Conservation (phyloP, 306 rosid genomes). For the Vigna unguiculata region DNA sequence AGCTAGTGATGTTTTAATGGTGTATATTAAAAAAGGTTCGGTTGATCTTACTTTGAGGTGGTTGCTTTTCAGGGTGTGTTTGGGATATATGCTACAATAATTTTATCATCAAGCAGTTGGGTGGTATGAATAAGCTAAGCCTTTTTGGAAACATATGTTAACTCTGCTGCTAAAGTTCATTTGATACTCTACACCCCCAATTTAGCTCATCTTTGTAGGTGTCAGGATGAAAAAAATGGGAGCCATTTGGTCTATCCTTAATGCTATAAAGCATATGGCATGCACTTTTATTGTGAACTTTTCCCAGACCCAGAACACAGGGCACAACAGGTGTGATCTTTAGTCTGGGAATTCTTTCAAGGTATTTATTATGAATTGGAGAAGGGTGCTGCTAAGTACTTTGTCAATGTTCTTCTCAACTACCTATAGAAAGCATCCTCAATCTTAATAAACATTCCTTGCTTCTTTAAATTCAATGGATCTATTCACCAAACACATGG, state of each 20-base stretch:
- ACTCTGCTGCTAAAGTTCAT: conserved; percentile 89
- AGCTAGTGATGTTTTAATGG: conserved; percentile 94
- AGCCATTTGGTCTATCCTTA: conserved; percentile 87
- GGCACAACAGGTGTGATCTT: conserved; percentile 80
- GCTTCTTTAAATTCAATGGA: conserved; percentile 39
- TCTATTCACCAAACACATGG: conserved; percentile 48
- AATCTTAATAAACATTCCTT: conserved; percentile 35
- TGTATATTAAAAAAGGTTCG: conserved; percentile 90
- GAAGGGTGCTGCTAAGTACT: conserved; percentile 91
- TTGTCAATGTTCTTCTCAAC: conserved; percentile 91
- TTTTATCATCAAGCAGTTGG: conserved; percentile 83
- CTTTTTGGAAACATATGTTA: conserved; percentile 86
- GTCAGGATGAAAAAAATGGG: conserved; percentile 76
- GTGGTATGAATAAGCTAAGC: conserved; percentile 80
- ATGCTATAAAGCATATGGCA: conserved; percentile 83
- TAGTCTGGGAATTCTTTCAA: conserved; percentile 90
- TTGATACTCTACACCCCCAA: conserved; percentile 93
- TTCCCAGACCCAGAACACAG: conserved; percentile 87
- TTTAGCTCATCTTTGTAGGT: conserved; percentile 88
- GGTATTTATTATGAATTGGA: conserved; percentile 89
- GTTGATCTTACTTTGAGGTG: conserved; percentile 90
- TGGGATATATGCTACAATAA: conserved; percentile 86
- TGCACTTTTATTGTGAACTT: conserved; percentile 92
- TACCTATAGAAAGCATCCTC: conserved; percentile 51
- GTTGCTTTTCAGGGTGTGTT: conserved; percentile 93